Conservation (phyloP, 305 asterid genomes). For the Fraxinus ornus region DNA sequence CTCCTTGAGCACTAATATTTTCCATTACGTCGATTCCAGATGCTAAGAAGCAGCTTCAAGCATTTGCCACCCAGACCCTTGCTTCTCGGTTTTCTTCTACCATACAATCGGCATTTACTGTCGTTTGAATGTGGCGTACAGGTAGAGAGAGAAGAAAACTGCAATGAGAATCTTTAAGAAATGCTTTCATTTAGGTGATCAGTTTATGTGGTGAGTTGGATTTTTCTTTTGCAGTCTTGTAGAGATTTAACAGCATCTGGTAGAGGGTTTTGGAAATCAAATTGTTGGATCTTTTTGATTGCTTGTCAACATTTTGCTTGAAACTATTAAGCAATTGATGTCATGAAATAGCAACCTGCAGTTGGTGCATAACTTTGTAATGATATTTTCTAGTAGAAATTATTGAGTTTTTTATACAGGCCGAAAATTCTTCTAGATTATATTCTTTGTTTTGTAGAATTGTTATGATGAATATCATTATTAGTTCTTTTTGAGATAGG, state of each 20-base stretch:
- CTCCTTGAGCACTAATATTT: background rate
- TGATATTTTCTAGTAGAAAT: background rate
- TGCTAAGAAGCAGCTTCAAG: conserved; percentile 85
- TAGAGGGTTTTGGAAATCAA: background rate
- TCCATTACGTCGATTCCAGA: conserved; percentile 38
- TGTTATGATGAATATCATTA: background rate
- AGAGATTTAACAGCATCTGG: background rate
- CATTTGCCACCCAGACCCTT: conserved; percentile 70
- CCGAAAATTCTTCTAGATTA: background rate
- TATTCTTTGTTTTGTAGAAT: background rate
- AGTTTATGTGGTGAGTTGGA: background rate
- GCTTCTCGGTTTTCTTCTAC: conserved; percentile 72
- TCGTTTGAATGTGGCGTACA: conserved; percentile 39
- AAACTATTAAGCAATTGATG: background rate
- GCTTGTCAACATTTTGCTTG: background rate
- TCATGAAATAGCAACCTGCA: background rate
- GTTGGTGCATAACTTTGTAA: background rate
- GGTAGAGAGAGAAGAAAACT: conserved; percentile 1
- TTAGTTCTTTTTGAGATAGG: background rate
- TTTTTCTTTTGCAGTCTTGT: background rate
- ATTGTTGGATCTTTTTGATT: conserved; percentile 2
- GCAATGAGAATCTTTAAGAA: background rate
- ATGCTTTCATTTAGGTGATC: conserved; percentile 5
- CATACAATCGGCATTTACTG: conserved; percentile 70
- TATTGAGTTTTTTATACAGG: background rate